Conservation (phyloP, 2,329 filamentous ascomycete genomes). For the Colletotrichum liaoningense region DNA sequence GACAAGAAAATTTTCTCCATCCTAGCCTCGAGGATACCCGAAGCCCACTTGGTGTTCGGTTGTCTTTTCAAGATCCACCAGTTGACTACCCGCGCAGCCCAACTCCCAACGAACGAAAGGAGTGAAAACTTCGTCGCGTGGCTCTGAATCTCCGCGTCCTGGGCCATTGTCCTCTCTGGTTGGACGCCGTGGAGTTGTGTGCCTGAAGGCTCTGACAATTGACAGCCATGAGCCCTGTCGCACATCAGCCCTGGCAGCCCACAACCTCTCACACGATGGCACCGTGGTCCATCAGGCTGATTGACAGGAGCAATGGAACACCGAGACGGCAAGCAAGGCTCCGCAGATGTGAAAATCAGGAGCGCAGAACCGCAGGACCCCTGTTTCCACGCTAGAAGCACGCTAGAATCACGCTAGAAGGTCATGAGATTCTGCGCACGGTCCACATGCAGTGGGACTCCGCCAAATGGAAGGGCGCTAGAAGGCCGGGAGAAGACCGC, state of each 20-base stretch:
- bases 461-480: slow-evolving; percentile 22
- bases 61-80: neutral
- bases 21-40: neutral
- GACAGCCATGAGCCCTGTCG: slow-evolving; percentile 1
- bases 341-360: neutral
- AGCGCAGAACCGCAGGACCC: neutral
- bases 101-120: neutral
- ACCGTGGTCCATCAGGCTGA: neutral
- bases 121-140: neutral
- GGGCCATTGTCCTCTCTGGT: neutral
- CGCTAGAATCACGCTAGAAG: slow-evolving; percentile 34
- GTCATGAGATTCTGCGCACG: neutral
- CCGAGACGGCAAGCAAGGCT: neutral
- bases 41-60: neutral
- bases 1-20: neutral
- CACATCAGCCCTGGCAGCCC: slow-evolving; percentile 5
- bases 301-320: neutral
- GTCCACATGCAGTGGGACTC: neutral
- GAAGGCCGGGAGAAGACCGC: slow-evolving; percentile 23
- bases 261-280: neutral
- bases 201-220: neutral
- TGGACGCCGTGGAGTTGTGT: neutral
- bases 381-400: neutral
- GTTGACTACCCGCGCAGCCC: neutral
- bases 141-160: neutral